These are phyloP conservation scores for Trametes polyzona DNA, from an alignment of 1,284 basidiomycete species.

Conservation along the genomic window DNA sequence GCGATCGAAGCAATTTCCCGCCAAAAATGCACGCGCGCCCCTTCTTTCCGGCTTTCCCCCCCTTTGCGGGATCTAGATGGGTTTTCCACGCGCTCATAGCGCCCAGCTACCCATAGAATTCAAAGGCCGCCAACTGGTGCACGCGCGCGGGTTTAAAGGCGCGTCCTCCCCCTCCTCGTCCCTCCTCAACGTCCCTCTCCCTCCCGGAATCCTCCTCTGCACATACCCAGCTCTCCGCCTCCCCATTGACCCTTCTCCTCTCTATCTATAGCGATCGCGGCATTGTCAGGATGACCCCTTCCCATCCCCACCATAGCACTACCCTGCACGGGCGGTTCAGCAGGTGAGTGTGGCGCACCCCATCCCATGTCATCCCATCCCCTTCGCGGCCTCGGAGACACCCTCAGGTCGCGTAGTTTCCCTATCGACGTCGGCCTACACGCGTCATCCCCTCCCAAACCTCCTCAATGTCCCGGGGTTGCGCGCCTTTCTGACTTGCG, in stretches of 20 bases:
- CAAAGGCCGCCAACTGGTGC: conserved; percentile 11
- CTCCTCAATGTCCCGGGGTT: neutral
- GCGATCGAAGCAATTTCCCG: neutral
- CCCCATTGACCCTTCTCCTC: neutral
- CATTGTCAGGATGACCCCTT: conserved; percentile 12
- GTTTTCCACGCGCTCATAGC: conserved; percentile 3
- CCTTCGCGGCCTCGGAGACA: neutral
- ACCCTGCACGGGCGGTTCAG: conserved; percentile 7
- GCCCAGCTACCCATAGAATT: conserved; percentile 1
- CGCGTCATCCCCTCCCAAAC: too few species aligned
- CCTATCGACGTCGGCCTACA: too few species aligned
- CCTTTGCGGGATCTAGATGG: conserved; percentile 6
- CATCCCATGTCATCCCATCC: neutral
- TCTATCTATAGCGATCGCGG: neutral
- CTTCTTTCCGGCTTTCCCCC: neutral
- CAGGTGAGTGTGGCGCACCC: conserved; percentile 24
- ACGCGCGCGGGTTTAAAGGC: conserved; percentile 20
- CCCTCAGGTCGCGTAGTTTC: too few species aligned
- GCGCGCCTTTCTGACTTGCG: conserved; percentile 12
- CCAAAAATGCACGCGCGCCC: neutral
- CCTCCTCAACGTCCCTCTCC: conserved; percentile 6
- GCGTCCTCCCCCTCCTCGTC: conserved; percentile 8
- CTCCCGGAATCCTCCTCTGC: conserved; percentile 6
- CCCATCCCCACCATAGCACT: conserved; percentile 14
- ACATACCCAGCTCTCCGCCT: conserved; percentile 3